phyloP scores from a whole-genome alignment of 2,329 filamentous ascomycete genomes.

The Paracamarosporium sp. region DNA sequence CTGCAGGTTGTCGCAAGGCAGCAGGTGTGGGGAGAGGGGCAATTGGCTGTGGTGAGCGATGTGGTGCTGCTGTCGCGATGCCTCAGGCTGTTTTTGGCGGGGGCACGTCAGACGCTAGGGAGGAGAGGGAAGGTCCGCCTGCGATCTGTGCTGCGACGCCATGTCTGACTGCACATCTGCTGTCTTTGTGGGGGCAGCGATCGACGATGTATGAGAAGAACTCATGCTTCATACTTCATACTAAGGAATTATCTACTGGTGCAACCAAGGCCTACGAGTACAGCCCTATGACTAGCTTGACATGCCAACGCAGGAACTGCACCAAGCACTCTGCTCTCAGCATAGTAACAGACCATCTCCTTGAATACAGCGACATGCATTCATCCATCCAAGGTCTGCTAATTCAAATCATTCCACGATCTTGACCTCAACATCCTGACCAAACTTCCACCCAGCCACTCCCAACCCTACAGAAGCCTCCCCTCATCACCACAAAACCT shows the following conservation, averaged over 20 bases:
- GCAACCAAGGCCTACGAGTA: too few relatives aligned
- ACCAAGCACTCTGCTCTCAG: too few relatives aligned
- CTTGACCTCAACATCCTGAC: too few relatives aligned
- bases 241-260: neutral
- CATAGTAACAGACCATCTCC: too few relatives aligned
- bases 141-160: neutral
- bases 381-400: too few relatives aligned
- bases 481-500: neutral
- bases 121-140: neutral
- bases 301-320: neutral
- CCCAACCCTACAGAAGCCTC: too few relatives aligned
- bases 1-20: conserved; percentile 4
- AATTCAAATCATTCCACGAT: too few relatives aligned
- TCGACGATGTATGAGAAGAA: neutral
- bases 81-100: conserved; percentile 1
- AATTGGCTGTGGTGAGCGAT: neutral
- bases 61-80: neutral
- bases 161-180: neutral
- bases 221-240: neutral
- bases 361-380: too few relatives aligned
- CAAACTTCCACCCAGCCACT: too few relatives aligned
- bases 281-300: neutral
- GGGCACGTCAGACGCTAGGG: neutral
- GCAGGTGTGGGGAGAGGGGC: neutral
- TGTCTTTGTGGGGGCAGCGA: neutral